These are phyloP conservation scores for Solanum habrochaites DNA, from an alignment of 257 asterid species.

Conservation along the genomic window DNA sequence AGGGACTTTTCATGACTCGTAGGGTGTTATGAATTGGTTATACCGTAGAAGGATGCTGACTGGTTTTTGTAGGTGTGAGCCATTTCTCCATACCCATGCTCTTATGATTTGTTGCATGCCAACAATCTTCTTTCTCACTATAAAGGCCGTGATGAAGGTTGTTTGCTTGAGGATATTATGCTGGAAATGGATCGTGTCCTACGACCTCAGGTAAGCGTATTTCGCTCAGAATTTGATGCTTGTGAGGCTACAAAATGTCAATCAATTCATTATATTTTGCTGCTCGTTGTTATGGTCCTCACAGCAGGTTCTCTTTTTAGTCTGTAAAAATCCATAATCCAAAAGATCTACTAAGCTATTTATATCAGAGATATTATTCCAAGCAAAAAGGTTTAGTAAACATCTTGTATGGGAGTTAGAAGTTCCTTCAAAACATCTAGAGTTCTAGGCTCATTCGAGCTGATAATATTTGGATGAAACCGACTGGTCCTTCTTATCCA, in stretches of 20 bases:
- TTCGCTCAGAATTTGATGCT: not conserved
- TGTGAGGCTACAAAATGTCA: not conserved
- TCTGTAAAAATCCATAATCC: not conserved
- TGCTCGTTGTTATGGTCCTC: not conserved
- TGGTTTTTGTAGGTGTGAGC: slow-evolving; percentile 57
- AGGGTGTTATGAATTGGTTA: slow-evolving; percentile 4
- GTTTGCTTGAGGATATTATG: slow-evolving; percentile 74
- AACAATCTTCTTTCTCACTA: slow-evolving; percentile 53
- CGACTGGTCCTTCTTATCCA: not conserved
- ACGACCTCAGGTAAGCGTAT: slow-evolving; percentile 58
- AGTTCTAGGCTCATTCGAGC: not conserved
- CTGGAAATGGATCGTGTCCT: slow-evolving; percentile 86
- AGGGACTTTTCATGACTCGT: slow-evolving; percentile 87
- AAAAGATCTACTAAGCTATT: not conserved
- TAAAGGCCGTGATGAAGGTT: slow-evolving; percentile 46
- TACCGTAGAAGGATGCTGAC: not conserved
- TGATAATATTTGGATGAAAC: not conserved
- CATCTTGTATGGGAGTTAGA: not conserved
- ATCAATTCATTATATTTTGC: not conserved
- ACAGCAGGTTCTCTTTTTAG: not conserved
- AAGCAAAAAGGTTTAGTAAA: not conserved
- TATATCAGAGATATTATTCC: not conserved
- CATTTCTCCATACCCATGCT: slow-evolving; percentile 88
- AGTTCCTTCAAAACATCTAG: not conserved
- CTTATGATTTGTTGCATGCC: slow-evolving; percentile 54